Conservation (phyloP, 805 yeast species). For the Cyberlindnera amylophila region DNA sequence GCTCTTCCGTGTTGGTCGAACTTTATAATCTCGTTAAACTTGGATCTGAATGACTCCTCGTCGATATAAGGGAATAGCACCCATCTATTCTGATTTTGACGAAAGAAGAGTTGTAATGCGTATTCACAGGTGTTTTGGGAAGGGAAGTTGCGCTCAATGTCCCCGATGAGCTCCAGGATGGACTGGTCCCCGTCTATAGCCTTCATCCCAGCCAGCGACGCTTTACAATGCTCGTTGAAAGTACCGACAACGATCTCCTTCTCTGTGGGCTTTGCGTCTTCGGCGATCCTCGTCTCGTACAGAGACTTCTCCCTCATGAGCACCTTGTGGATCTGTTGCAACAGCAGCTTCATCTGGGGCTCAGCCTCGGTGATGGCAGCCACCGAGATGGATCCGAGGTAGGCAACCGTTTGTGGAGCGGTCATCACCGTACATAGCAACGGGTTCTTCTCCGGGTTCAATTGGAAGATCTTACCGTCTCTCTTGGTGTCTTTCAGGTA, state of each 20-base stretch:
- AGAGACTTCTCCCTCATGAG: constrained; percentile 11
- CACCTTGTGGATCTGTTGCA: constrained; percentile 14
- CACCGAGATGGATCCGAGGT: constrained; percentile 19
- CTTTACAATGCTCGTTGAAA: constrained; percentile 11
- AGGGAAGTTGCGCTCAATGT: constrained; percentile 14
- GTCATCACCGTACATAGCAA: constrained; percentile 15
- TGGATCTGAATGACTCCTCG: constrained; percentile 8
- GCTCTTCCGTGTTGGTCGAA: constrained; percentile 8
- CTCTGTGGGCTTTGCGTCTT: neutral
- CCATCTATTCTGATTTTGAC: constrained; percentile 12
- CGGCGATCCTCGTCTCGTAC: constrained; percentile 4
- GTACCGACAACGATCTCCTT: constrained; percentile 4
- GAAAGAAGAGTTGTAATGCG: constrained; percentile 8
- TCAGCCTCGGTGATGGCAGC: constrained; percentile 17
- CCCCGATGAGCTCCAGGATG: constrained; percentile 5
- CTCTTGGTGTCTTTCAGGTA: constrained; percentile 9
- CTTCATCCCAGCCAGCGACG: constrained; percentile 9
- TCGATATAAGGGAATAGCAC: constrained; percentile 13
- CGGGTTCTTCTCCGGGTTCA: constrained; percentile 19
- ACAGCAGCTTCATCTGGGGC: constrained; percentile 13
- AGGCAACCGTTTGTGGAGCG: constrained; percentile 11
- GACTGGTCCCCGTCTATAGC: constrained; percentile 7
- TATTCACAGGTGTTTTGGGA: neutral
- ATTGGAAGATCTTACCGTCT: constrained; percentile 12
- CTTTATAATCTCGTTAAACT: neutral